Percentiles rank a stretch among this genome's conserved stretches.
These are phyloP conservation scores for Suhomyces kunorum DNA, from an alignment of 1,139 yeast species.

Conservation along the genomic window DNA sequence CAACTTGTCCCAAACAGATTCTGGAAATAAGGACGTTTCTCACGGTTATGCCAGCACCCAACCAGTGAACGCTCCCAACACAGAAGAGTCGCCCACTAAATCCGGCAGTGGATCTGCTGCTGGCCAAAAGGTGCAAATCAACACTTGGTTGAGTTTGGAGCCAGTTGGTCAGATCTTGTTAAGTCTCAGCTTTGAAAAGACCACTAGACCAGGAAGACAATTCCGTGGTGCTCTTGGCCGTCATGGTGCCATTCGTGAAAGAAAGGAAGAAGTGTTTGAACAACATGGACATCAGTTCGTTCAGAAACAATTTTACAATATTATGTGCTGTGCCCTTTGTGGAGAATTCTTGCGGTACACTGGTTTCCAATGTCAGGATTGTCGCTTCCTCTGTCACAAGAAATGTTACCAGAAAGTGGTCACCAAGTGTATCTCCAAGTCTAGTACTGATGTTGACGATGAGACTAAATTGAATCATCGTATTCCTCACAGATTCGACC, in stretches of 20 bases:
- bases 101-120: constrained; percentile 12
- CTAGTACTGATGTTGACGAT: constrained; percentile 82
- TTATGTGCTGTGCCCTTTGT: constrained; percentile 96
- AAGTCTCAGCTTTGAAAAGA: constrained; percentile 76
- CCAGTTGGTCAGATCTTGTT: constrained; percentile 90
- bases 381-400: constrained; percentile 90
- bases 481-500: constrained; percentile 94
- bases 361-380: constrained; percentile 97
- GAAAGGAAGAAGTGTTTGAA: constrained; percentile 92
- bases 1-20: constrained; percentile 34
- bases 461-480: constrained; percentile 93
- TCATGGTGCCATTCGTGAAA: constrained; percentile 96
- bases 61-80: neutral
- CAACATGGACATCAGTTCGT: constrained; percentile 97
- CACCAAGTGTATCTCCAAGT: constrained; percentile 90
- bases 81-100: constrained; percentile 7
- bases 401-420: constrained; percentile 93
- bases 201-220: constrained; percentile 52
- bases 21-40: constrained; percentile 15
- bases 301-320: constrained; percentile 90
- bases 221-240: constrained; percentile 83
- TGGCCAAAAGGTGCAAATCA: constrained; percentile 44
- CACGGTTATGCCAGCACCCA: constrained; percentile 1
- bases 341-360: constrained; percentile 91
- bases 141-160: constrained; percentile 90